Conservation (phyloP, 176 grass and related monocot genomes). For the Rhynchospora tenuis region DNA sequence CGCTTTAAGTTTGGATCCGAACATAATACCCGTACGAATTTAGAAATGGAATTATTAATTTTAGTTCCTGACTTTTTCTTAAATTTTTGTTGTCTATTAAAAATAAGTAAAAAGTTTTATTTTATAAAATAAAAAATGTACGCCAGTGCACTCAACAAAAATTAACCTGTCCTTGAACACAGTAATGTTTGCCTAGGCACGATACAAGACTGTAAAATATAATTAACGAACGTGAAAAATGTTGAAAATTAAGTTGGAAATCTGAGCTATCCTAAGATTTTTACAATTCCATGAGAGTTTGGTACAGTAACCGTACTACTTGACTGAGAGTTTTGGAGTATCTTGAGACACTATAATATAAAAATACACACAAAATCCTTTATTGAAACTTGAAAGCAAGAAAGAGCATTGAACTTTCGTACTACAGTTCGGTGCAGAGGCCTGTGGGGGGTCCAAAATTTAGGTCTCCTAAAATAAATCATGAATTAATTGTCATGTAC, state of each 20-base stretch:
- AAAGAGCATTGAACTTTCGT: slow-evolving; percentile 13
- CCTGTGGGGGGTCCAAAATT: background rate
- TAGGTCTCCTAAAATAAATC: background rate
- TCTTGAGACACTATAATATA: background rate
- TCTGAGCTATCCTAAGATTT: background rate
- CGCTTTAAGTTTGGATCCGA: no score
- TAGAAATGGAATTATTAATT: no score
- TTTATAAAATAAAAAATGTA: no score
- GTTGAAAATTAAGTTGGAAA: background rate
- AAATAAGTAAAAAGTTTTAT: no score
- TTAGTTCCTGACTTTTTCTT: no score
- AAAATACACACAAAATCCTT: background rate
- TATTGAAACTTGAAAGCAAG: background rate
- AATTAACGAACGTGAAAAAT: no score
- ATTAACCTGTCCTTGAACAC: no score
- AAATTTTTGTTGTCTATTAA: no score
- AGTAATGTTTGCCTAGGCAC: no score
- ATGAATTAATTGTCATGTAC: background rate
- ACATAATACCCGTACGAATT: no score
- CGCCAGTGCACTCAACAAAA: no score
- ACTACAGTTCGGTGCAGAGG: background rate
- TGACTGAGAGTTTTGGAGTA: background rate
- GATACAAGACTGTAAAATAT: no score
- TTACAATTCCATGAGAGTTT: background rate
- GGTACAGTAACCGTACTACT: background rate